Conservation (phyloP, 257 asterid genomes). For the Solanum corneliomulleri region DNA sequence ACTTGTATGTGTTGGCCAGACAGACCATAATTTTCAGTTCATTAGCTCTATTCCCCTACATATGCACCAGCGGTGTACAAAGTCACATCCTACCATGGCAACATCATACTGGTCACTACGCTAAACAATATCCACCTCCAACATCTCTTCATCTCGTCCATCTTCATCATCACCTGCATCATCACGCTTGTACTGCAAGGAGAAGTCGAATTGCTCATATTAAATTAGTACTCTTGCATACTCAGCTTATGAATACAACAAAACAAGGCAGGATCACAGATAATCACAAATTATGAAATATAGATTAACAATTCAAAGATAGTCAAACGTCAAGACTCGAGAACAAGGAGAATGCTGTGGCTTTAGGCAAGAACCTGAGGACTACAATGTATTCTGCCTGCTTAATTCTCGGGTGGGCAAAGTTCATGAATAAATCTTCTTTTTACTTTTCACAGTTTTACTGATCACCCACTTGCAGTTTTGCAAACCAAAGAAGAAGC, state of each 20-base stretch:
- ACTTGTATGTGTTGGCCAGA: not conserved
- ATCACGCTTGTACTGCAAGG: slow-evolving; percentile 52
- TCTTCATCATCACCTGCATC: slow-evolving; percentile 42
- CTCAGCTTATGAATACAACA: not conserved
- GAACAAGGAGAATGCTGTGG: not conserved
- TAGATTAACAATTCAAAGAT: not conserved
- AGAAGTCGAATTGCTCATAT: slow-evolving; percentile 5
- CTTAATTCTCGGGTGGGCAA: not conserved
- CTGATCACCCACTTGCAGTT: not conserved
- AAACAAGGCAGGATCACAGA: not conserved
- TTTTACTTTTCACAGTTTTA: not conserved
- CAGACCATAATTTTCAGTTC: not conserved
- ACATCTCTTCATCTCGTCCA: slow-evolving; percentile 49
- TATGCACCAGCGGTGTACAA: not conserved
- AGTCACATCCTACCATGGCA: not conserved
- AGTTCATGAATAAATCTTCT: not conserved
- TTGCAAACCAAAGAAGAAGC: not conserved
- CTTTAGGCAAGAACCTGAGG: not conserved
- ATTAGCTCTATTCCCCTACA: not conserved
- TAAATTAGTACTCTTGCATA: not conserved
- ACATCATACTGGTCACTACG: not conserved
- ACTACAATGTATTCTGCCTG: not conserved
- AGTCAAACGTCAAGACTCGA: not conserved
- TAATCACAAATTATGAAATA: not conserved
- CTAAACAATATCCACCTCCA: slow-evolving; percentile 61